Evolutionary conservation across 768 basidiomycete species (phyloP).

Genomic region (Suillus weaverae): DNA sequence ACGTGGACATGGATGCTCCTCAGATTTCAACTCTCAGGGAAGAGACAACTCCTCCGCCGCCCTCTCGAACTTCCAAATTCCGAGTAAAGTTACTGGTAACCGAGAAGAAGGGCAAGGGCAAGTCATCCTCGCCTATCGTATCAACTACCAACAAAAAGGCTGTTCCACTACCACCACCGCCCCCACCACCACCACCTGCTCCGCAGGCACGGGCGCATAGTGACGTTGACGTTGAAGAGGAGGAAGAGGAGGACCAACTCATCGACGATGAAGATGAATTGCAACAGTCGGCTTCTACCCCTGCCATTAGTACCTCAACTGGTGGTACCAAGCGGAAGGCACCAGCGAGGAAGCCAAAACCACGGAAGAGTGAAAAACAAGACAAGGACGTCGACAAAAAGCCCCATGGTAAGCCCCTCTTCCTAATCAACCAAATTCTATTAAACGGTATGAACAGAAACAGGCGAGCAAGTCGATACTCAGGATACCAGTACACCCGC

Average conservation of each 20-base stretch:
- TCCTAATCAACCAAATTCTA: slow-evolving; percentile 11
- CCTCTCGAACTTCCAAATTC: slow-evolving; percentile 40
- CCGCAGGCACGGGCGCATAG: slow-evolving; percentile 21
- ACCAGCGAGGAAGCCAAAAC: slow-evolving; percentile 47
- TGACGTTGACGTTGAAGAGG: slow-evolving; percentile 59
- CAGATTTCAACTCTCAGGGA: slow-evolving; percentile 78
- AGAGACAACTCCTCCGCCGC: slow-evolving; percentile 73
- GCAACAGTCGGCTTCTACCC: slow-evolving; percentile 28
- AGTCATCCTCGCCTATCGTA: slow-evolving; percentile 33
- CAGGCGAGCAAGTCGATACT: slow-evolving; percentile 21
- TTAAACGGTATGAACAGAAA: slow-evolving; percentile 30
- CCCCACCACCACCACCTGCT: slow-evolving; percentile 11
- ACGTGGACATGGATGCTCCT: slow-evolving; percentile 75
- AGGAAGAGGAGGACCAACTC: slow-evolving; percentile 77
- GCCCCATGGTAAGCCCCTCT: slow-evolving; percentile 39
- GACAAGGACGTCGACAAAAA: slow-evolving; percentile 44
- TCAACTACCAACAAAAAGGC: slow-evolving; percentile 22
- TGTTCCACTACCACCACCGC: background rate
- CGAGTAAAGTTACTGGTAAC: slow-evolving; percentile 53
- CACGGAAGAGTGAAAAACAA: slow-evolving; percentile 54
- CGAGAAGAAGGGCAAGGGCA: slow-evolving; percentile 41
- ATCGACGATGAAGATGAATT: slow-evolving; percentile 66
- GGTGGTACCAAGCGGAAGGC: slow-evolving; percentile 50
- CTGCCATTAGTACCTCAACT: slow-evolving; percentile 31
- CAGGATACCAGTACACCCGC: slow-evolving; percentile 17